Base-by-base conservation (phyloP, 805 yeast genomes). In the Candida tallmaniae region DNA sequence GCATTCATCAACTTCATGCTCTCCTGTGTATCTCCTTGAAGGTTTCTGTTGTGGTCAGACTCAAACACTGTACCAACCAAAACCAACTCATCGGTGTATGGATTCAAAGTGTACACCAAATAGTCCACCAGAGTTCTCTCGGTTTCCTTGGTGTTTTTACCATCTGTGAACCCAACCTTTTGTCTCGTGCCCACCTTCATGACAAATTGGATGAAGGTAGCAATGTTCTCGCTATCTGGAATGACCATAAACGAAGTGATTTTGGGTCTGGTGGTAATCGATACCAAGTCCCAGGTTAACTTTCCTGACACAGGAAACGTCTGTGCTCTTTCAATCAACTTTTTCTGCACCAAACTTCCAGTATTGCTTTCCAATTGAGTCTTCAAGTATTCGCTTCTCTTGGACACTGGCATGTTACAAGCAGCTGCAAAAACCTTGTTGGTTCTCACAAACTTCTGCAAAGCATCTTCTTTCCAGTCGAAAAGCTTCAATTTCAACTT, bases 401-500 rank as follows among this genome's bases (percentile, higher is more conserved):
- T 56, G 6, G 39, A 36, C 13, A 36, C 36, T 5, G 57, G 53
- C 35, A 54, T 48, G 36, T 53, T 56, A 48, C 71, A 65, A 1
- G 63, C 66, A 18, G 62, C 52, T 2, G 95, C 90, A 65, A 89
- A 89, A 2, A 87, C 79, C 50, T 79, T 78, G 60, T 89, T 87
- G n/a, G 85, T 81, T 38, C 75, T 74, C 19, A 82, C 83, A 56
- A 78, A 88, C 32, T 67, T 68, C 46, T 86, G 86, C 47, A 89
- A 78, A 6, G 95, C 95, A 20, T 71, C 72, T 58, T 87, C 90
- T 56, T 84, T 85, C 96, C 96, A 89, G 40, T 78, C 73, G 21
- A 89, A 85, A 56, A 78, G 82, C 37, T 73, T 52, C 24, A 78
- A 74, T 18, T 57, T 58, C 39, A 59, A 52, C 24, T 58, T 57